Conservation (phyloP, 2,329 filamentous ascomycete species). For the Penicillium thymicola region DNA sequence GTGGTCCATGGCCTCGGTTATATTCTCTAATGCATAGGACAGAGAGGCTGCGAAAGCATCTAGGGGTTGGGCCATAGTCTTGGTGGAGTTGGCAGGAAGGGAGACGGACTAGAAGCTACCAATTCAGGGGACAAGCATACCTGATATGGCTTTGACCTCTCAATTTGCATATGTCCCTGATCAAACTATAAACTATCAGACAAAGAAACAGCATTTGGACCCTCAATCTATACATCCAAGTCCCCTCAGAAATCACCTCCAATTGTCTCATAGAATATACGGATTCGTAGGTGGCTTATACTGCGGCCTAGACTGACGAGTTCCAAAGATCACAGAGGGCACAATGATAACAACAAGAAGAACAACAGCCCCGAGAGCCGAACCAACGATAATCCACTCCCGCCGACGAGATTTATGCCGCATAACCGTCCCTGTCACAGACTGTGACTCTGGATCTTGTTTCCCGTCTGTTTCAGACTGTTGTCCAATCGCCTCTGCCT, state of each 20-base stretch:
- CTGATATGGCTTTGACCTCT: not conserved
- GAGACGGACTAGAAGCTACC: too few relatives aligned
- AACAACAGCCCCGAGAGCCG: not conserved
- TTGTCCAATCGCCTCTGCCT: not conserved
- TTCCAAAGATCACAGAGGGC: constrained; percentile 6
- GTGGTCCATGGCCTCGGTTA: too few relatives aligned
- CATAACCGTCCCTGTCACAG: constrained; percentile 2
- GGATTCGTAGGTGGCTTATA: not conserved
- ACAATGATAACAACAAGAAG: constrained; percentile 9
- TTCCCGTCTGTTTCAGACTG: not conserved
- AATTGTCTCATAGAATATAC: not conserved
- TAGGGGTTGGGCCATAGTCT: too few relatives aligned
- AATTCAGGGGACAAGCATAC: not conserved
- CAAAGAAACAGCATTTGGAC: not conserved
- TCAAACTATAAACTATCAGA: not conserved
- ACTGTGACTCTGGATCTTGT: not conserved
- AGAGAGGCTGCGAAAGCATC: too few relatives aligned
- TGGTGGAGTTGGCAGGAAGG: too few relatives aligned
- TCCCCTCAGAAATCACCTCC: not conserved
- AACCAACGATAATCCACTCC: constrained; percentile 4
- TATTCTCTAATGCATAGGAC: too few relatives aligned
- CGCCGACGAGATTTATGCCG: not conserved
- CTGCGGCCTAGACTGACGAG: not conserved
- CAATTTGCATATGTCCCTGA: not conserved
- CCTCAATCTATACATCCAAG: not conserved